Evolutionary conservation across 805 yeast species (phyloP).

Genomic region (Kregervanrija delftensis): DNA sequence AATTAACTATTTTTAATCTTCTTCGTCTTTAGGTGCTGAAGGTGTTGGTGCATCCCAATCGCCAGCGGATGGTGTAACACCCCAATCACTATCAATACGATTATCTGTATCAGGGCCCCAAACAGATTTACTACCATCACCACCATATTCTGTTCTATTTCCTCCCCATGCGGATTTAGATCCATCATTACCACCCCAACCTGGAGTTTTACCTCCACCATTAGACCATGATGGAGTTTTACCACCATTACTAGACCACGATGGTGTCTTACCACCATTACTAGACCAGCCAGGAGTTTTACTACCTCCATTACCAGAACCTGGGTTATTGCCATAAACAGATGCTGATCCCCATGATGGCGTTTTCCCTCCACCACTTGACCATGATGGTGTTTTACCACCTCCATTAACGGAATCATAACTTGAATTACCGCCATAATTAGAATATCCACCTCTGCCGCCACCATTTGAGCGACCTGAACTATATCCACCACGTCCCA

Average conservation of each 20-base stretch:
- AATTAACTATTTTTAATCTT: slow-evolving; percentile 14
- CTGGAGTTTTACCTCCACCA: slow-evolving; percentile 32
- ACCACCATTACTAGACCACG: slow-evolving; percentile 26
- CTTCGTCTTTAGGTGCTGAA: slow-evolving; percentile 19
- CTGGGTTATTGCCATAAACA: slow-evolving; percentile 48
- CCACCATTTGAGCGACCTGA: slow-evolving; percentile 1
- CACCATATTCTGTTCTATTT: slow-evolving; percentile 40
- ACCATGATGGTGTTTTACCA: slow-evolving; percentile 26
- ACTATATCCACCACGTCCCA: slow-evolving; percentile 27
- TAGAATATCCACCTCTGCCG: slow-evolving; percentile 15
- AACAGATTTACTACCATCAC: slow-evolving; percentile 2
- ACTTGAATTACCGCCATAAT: slow-evolving; percentile 23
- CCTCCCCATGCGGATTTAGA: slow-evolving; percentile 26
- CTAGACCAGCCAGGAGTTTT: slow-evolving; percentile 47
- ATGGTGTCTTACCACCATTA: slow-evolving; percentile 34
- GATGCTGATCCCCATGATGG: slow-evolving; percentile 31
- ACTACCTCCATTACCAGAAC: slow-evolving; percentile 32
- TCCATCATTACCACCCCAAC: slow-evolving; percentile 32
- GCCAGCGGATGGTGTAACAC: slow-evolving; percentile 39
- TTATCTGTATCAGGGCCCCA: slow-evolving; percentile 24
- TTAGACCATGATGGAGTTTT: slow-evolving; percentile 35
- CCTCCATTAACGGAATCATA: slow-evolving; percentile 11
- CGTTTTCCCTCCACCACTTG: slow-evolving; percentile 22
- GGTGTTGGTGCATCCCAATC: slow-evolving; percentile 45
- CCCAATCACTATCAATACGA: slow-evolving; percentile 26